Evolutionary conservation across 2,329 filamentous ascomycete species (phyloP).

Genomic region (Cryphonectria radicalis): DNA sequence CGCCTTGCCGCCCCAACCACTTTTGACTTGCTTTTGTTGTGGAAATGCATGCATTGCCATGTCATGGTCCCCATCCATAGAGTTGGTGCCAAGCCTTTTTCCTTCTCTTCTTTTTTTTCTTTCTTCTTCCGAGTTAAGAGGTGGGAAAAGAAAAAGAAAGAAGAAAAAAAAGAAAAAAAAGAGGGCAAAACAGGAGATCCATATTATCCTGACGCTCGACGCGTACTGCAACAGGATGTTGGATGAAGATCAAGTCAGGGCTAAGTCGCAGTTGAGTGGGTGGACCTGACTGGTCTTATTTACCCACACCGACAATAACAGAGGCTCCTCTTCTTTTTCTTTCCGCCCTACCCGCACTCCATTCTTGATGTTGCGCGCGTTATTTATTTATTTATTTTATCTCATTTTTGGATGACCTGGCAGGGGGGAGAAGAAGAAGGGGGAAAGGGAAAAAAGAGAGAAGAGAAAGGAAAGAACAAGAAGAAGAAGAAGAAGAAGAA

Average conservation of each 20-base stretch:
- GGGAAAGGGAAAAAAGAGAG: too few species aligned
- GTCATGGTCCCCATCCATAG: not conserved
- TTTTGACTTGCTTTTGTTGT: not conserved
- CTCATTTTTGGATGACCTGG: too few species aligned
- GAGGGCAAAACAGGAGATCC: not conserved
- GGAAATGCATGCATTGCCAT: not conserved
- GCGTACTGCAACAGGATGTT: not conserved
- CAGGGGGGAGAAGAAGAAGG: too few species aligned
- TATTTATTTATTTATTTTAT: too few species aligned
- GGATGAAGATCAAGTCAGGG: not conserved
- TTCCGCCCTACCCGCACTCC: not conserved
- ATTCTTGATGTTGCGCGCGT: not conserved
- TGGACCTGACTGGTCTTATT: not conserved
- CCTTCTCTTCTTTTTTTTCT: too few species aligned
- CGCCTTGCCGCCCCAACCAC: slow-evolving; percentile 1
- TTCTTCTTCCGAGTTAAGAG: too few species aligned
- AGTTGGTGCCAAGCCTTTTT: not conserved
- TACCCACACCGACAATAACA: not conserved
- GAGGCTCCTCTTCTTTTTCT: not conserved
- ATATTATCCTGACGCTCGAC: not conserved
- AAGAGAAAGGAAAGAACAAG: not conserved
- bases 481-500: not conserved
- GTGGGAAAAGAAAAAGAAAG: not conserved
- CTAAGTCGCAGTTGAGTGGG: not conserved
- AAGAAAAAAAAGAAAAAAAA: not conserved